Evolutionary conservation across 306 rosid genomes (phyloP), one percentile per base, ranked within the genome.

Genomic region (Lotus japonicus): DNA sequence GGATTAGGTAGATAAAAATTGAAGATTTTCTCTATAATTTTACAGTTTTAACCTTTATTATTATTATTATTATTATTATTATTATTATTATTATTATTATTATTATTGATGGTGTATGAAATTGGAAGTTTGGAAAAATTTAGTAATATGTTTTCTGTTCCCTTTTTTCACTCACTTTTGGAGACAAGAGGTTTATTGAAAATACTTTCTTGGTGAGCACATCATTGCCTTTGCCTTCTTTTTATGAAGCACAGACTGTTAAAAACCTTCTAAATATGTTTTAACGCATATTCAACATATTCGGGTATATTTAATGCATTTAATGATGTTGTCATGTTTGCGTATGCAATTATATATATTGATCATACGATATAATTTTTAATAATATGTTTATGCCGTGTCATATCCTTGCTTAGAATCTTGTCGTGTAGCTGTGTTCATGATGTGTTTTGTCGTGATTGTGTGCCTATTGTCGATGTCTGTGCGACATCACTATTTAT

Each of bases 281-380:
- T 43, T n/a, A 69, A 13, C 42, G 1, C 54, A 43, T 65, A 39
- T 28, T 28, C 14, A 11, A 44, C 66, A 44, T 53, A 36, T 53
- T 53, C 12, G 17, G 12, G 14, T 58, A 23, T 56, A 6, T 58
- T 41, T n/a, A 58, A 67, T 42, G 43, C 55, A 66, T 66, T 14
- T 77, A 54, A 35, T 60, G 61, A 62, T 35, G 45, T 21, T 54
- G 70, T 45, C 66, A 63, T 77, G 23, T 54, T 23, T 55, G 44
- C 11, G 19, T 36, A 26, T 21, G 15, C 63, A 44, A 16, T 33
- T 55, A 63, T 45, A 45, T 14, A 33, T 35, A 33, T 64, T 26
- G 3, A 33, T n/a, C n/a, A n/a, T 61, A 33, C 31, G 36, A 5
- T 31, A 6, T 31, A 5, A 31, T 2, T 62, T 31, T 53, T 16